A percentile compares a stretch with the other conserved stretches of the same genome.
Conservation (phyloP, 2,329 filamentous ascomycete species). For the Fusarium sp. region DNA sequence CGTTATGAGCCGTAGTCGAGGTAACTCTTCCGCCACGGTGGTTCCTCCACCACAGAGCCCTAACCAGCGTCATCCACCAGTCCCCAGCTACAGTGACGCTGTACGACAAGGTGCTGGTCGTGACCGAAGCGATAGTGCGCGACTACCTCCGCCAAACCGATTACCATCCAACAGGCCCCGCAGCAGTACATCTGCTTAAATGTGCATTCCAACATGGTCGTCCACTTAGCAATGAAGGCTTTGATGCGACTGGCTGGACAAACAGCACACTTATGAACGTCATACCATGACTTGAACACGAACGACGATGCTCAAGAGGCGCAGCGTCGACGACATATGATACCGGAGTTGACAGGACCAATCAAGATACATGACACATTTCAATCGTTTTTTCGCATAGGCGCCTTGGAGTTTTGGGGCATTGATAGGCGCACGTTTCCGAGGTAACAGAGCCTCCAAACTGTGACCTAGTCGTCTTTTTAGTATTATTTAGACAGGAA, state of each 20-base stretch:
- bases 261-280: slow-evolving; percentile 7
- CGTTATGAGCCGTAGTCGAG: slow-evolving; percentile 66
- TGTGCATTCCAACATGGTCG: neutral
- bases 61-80: slow-evolving; percentile 69
- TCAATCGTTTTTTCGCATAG: slow-evolving; percentile 47
- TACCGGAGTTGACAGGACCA: slow-evolving; percentile 44
- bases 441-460: slow-evolving; percentile 28
- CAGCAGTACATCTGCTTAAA: slow-evolving; percentile 40
- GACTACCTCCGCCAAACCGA: slow-evolving; percentile 37
- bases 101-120: slow-evolving; percentile 66
- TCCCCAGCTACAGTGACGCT: slow-evolving; percentile 87
- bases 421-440: slow-evolving; percentile 37
- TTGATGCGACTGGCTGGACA: neutral
- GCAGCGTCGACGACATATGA: slow-evolving; percentile 38
- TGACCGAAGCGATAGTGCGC: slow-evolving; percentile 46
- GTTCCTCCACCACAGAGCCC: slow-evolving; percentile 45
- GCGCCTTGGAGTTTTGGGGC: slow-evolving; percentile 49
- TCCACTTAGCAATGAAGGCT: neutral
- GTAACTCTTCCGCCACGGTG: slow-evolving; percentile 62
- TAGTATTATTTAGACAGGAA: slow-evolving; percentile 42
- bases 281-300: slow-evolving; percentile 19
- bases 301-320: slow-evolving; percentile 29
- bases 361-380: slow-evolving; percentile 43
- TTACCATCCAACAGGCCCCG: slow-evolving; percentile 36
- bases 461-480: slow-evolving; percentile 20